Evolutionary conservation across 2,329 filamentous ascomycete genomes (phyloP).

Genomic region (Cyphellophora attinorum): DNA sequence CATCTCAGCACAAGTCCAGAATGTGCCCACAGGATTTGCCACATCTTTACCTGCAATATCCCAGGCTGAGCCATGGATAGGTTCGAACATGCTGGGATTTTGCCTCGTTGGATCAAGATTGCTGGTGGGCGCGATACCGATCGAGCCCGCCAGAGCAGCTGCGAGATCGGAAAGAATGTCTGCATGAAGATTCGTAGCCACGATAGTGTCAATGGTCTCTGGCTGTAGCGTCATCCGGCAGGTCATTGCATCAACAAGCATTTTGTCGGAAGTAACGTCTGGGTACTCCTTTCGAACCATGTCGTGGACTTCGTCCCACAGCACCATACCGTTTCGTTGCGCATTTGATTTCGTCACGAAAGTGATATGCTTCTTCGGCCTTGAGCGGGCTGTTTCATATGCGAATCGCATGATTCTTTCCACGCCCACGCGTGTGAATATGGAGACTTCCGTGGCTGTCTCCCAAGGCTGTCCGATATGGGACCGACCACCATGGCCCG

Average conservation of each 20-base stretch:
- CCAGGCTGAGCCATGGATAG: constrained; percentile 71
- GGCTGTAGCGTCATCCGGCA: constrained; percentile 54
- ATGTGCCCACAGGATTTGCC: constrained; percentile 74
- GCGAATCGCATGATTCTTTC: constrained; percentile 54
- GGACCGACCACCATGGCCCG: constrained; percentile 54
- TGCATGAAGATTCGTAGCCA: constrained; percentile 53
- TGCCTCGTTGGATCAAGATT: constrained; percentile 56
- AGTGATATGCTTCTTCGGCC: constrained; percentile 49
- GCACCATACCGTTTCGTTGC: constrained; percentile 57
- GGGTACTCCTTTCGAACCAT: constrained; percentile 48
- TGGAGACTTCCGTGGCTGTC: constrained; percentile 51
- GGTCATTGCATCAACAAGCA: constrained; percentile 60
- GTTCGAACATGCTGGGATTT: constrained; percentile 55
- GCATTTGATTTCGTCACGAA: constrained; percentile 59
- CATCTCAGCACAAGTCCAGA: constrained; percentile 64
- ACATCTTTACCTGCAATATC: constrained; percentile 94
- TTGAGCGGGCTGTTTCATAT: constrained; percentile 49
- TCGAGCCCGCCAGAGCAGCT: constrained; percentile 59
- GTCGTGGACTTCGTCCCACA: constrained; percentile 55
- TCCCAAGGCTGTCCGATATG: constrained; percentile 52
- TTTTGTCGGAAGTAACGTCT: constrained; percentile 54
- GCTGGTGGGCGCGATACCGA: constrained; percentile 61
- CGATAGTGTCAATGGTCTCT: constrained; percentile 51
- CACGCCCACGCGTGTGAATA: constrained; percentile 53
- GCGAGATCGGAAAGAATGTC: constrained; percentile 64